Base-by-base conservation (phyloP, 345 rosid species). In the Psidium guajava region DNA sequence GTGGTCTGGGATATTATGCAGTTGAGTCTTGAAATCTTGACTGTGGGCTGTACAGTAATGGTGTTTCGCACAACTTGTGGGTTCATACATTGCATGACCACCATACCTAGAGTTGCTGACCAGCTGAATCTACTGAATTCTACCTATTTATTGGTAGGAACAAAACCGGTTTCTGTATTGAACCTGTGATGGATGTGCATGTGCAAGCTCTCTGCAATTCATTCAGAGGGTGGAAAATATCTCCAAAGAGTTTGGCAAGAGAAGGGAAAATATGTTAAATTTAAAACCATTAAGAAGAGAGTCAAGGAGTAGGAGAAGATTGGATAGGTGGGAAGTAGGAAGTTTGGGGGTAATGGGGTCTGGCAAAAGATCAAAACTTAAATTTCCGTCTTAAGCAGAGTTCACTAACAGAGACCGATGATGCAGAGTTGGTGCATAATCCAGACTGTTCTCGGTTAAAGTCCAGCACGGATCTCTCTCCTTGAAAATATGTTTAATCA, bases 271-370 rank as follows among this genome's bases (percentile, higher is more conserved):
- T 4, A 32, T 32, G 47, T 69, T 9, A 13, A 36, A 69, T 16
- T 32, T 69, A 18, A 69, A 69, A 36, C 13, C 47, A 36, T 18
- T 18, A 16, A 36, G 77, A 69, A 18, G 77, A 36, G 85, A 11
- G 42, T 21, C n/a, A n/a, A 52, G 85, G 80, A 36, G 86, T 32
- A 14, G 64, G 80, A 51, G 82, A 84, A 75, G 82, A 22, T 74
- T 42, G 25, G 82, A 84, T 74, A 25, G 86, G 86, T 53, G 52
- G 52, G 73, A 84, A 84, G 82, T 75, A 40, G 82, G 86, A 36
- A 53, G 82, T 42, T 36, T 12, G 54, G 40, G 74, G 82, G 85
- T 36, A 53, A 32, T 74, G 53, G 83, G 27, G 25, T 69, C 18
- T 32, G 13, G 77, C 77, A 69, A 21, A 8, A 36, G 25, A 69